These are phyloP conservation scores for Alternaria sp. DNA, from an alignment of 2,329 filamentous ascomycete genomes.

Conservation along the genomic window DNA sequence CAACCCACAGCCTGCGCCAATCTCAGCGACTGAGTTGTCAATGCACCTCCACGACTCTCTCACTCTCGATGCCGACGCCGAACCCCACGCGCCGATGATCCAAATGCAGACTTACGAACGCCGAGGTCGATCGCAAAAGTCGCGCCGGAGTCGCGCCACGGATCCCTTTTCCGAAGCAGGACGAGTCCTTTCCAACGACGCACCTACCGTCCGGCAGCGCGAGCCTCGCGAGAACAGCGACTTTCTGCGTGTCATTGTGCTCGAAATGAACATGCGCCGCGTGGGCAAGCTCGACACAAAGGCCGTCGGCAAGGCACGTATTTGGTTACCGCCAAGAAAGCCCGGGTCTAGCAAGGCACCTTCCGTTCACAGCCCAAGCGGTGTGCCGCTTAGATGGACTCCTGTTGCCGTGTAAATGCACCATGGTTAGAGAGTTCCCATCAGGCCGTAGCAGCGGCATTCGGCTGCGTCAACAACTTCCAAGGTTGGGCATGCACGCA, in stretches of 20 bases:
- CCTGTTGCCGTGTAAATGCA: slow-evolving; percentile 32
- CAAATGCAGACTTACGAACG: slow-evolving; percentile 70
- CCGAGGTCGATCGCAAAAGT: slow-evolving; percentile 41
- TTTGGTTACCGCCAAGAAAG: slow-evolving; percentile 69
- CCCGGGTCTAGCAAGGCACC: slow-evolving; percentile 37
- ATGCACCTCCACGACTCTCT: slow-evolving; percentile 52
- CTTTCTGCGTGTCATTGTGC: slow-evolving; percentile 70
- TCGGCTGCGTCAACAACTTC: background rate
- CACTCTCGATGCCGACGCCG: slow-evolving; percentile 46
- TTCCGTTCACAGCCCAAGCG: slow-evolving; percentile 32
- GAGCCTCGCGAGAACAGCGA: slow-evolving; percentile 71
- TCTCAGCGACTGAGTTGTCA: slow-evolving; percentile 50
- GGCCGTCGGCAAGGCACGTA: slow-evolving; percentile 62
- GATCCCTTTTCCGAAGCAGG: slow-evolving; percentile 57
- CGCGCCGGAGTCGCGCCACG: slow-evolving; percentile 32
- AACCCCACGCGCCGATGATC: slow-evolving; percentile 63
- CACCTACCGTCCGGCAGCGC: slow-evolving; percentile 62
- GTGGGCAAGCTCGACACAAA: slow-evolving; percentile 68
- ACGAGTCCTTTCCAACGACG: slow-evolving; percentile 50
- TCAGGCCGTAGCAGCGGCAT: slow-evolving; percentile 10
- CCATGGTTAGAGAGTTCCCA: slow-evolving; percentile 16
- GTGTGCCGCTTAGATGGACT: slow-evolving; percentile 51
- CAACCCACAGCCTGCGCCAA: slow-evolving; percentile 61
- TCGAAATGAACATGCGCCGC: slow-evolving; percentile 74
- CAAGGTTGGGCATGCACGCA: slow-evolving; percentile 33